These are phyloP conservation scores for Musa itinerans DNA, from an alignment of 176 grass and related monocot genomes.

Conservation along the genomic window DNA sequence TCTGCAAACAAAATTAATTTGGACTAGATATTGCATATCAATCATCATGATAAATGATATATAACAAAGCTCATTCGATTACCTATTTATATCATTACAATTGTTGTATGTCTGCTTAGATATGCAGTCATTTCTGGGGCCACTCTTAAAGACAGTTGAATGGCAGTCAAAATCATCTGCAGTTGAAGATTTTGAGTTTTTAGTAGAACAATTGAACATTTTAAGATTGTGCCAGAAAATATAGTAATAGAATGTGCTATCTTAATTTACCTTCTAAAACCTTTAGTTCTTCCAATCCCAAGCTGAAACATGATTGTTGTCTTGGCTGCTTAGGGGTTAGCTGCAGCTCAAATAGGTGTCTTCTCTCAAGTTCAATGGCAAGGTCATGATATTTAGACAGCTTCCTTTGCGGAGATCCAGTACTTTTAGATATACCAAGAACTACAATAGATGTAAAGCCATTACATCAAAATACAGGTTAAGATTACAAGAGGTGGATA, in stretches of 20 bases:
- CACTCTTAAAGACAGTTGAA: background rate
- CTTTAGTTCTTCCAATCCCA: background rate
- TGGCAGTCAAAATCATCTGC: conserved; percentile 1
- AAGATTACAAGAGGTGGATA: background rate
- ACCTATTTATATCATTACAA: background rate
- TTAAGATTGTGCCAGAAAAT: too few species aligned
- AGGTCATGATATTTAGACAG: background rate
- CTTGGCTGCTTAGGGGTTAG: background rate
- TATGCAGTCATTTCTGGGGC: background rate
- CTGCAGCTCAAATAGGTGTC: conserved; percentile 7
- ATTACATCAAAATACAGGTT: background rate
- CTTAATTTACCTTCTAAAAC: conserved; percentile 3
- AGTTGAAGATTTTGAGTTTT: background rate
- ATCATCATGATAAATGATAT: background rate
- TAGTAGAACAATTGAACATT: background rate
- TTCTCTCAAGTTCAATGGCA: conserved; percentile 11
- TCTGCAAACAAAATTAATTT: background rate
- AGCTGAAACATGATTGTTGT: background rate
- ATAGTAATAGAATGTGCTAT: background rate
- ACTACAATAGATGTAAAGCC: background rate
- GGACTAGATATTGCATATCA: background rate
- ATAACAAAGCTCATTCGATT: background rate
- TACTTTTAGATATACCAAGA: background rate
- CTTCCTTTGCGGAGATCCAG: conserved; percentile 1
- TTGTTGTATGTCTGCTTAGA: conserved; percentile 2